Evolutionary conservation across 1,284 basidiomycete species (phyloP).

Genomic region (Cryptococcus wingfieldii): DNA sequence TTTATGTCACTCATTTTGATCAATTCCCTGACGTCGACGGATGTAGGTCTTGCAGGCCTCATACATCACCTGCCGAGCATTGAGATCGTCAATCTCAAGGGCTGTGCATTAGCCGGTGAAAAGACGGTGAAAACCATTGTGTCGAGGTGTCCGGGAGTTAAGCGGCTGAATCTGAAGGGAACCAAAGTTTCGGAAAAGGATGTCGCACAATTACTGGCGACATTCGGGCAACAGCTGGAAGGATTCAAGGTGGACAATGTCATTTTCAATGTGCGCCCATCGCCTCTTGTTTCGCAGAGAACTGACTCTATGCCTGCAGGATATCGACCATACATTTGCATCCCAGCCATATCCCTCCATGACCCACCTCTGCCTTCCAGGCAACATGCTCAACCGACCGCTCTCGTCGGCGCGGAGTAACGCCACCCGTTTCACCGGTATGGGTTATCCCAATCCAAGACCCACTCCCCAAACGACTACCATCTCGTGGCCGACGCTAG

Average conservation of each 20-base stretch:
- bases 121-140: constrained; percentile 21
- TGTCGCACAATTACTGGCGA: constrained; percentile 18
- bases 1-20: constrained; percentile 19
- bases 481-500: constrained; percentile 18
- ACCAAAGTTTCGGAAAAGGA: constrained; percentile 23
- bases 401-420: background rate
- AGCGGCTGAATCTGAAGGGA: constrained; percentile 27
- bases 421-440: background rate
- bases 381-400: background rate
- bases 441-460: constrained; percentile 14
- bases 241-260: constrained; percentile 27
- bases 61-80: constrained; percentile 25
- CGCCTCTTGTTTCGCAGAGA: background rate
- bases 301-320: background rate
- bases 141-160: constrained; percentile 12
- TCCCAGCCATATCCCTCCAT: constrained; percentile 15
- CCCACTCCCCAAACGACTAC: constrained; percentile 5
- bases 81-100: constrained; percentile 28
- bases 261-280: constrained; percentile 19
- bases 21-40: constrained; percentile 16
- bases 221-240: constrained; percentile 21
- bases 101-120: constrained; percentile 17
- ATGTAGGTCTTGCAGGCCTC: constrained; percentile 24
- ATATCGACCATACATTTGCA: constrained; percentile 19
- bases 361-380: constrained; percentile 26